A percentile compares a stretch with the other conserved stretches of the same genome.
These are phyloP conservation scores for Trichopus zeylanicus DNA, from an alignment of 116 monocot genomes.

Conservation along the genomic window DNA sequence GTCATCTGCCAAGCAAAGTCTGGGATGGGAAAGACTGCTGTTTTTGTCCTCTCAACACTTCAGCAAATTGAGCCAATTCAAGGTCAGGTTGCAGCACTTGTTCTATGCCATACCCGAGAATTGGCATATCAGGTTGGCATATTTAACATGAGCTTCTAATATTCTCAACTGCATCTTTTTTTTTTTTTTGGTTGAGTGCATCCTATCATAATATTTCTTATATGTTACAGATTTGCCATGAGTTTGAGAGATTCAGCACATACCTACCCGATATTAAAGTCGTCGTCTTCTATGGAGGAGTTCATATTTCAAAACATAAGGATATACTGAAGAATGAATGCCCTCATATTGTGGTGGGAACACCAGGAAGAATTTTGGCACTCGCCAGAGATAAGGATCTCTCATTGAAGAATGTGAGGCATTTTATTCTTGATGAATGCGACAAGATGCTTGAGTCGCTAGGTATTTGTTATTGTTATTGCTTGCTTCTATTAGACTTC, in stretches of 20 bases:
- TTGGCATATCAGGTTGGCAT: slow-evolving; percentile 83
- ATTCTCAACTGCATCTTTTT: background rate
- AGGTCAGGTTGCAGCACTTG: slow-evolving; percentile 94
- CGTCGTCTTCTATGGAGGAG: slow-evolving; percentile 99
- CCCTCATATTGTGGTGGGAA: slow-evolving; percentile 97
- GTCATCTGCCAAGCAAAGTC: slow-evolving; percentile 99
- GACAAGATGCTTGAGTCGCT: slow-evolving; percentile 98
- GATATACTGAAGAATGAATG: slow-evolving; percentile 94
- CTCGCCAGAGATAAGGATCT: slow-evolving; percentile 90
- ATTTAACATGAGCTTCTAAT: background rate
- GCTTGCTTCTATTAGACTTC: background rate
- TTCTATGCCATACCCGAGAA: slow-evolving; percentile 93
- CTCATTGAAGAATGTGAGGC: slow-evolving; percentile 92
- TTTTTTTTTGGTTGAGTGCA: background rate
- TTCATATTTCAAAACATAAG: slow-evolving; percentile 80
- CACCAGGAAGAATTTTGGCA: slow-evolving; percentile 94
- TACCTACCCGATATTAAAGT: slow-evolving; percentile 82
- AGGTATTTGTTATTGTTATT: slow-evolving; percentile 43
- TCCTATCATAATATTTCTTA: background rate
- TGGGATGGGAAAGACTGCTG: slow-evolving; percentile 99
- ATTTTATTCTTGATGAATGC: slow-evolving; percentile 99
- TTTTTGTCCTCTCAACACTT: slow-evolving; percentile 86
- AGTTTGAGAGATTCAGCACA: slow-evolving; percentile 97
- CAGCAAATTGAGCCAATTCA: slow-evolving; percentile 96
- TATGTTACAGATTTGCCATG: slow-evolving; percentile 81